Conservation (phyloP, 768 basidiomycete genomes). For the Phaeotremella skinneri region DNA sequence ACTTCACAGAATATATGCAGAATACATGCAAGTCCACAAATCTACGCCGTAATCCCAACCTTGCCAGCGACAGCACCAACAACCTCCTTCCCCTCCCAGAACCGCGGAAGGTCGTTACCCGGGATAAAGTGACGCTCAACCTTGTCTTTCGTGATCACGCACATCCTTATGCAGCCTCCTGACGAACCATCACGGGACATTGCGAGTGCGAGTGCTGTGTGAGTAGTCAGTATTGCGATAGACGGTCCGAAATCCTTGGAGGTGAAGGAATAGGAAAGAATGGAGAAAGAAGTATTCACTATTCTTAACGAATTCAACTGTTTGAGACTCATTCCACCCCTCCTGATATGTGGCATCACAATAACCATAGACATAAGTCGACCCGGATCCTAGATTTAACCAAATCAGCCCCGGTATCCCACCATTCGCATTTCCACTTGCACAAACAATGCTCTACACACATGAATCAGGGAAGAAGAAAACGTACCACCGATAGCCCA, state of each 20-base stretch:
- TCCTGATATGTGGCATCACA: slow-evolving; percentile 98
- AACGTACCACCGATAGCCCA: slow-evolving; percentile 94
- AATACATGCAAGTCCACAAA: not conserved
- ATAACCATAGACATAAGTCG: slow-evolving; percentile 97
- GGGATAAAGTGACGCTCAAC: slow-evolving; percentile 92
- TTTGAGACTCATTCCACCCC: slow-evolving; percentile 84
- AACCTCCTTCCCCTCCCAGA: slow-evolving; percentile 49
- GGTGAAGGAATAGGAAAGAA: not conserved
- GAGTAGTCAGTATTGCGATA: not conserved
- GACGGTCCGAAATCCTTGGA: not conserved
- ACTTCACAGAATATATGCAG: no score
- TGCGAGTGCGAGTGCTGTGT: slow-evolving; percentile 81
- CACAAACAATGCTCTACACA: not conserved
- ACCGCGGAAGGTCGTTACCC: slow-evolving; percentile 73
- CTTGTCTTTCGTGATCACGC: slow-evolving; percentile 86
- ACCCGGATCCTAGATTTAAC: slow-evolving; percentile 70
- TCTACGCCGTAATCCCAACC: slow-evolving; percentile 19
- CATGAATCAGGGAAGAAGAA: not conserved
- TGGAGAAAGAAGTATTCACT: slow-evolving; percentile 60
- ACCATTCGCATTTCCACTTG: not conserved
- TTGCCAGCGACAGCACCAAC: slow-evolving; percentile 25
- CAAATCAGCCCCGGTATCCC: slow-evolving; percentile 1
- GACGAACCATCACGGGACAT: slow-evolving; percentile 98
- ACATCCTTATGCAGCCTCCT: slow-evolving; percentile 95
- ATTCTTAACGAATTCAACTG: slow-evolving; percentile 90